Base-by-base conservation (phyloP, 2,329 filamentous ascomycete species). In the Neobulgaria alba region DNA sequence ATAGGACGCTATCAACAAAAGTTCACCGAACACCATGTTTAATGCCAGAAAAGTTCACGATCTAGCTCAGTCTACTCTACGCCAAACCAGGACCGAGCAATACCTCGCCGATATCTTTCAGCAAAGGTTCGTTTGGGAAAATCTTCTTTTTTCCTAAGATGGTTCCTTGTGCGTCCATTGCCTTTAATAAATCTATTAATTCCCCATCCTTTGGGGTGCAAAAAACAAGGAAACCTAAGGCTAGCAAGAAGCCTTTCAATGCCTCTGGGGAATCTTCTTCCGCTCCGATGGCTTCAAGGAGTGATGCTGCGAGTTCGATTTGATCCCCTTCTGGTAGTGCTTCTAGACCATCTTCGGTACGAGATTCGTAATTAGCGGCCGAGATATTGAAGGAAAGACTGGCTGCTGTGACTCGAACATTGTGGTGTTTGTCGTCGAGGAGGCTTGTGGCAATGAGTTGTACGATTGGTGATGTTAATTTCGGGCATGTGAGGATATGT, bases 321-420 rank as follows among this genome's bases (percentile, higher is more conserved):
- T 92, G 82, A 43, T 84, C 79, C 2, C 71, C 74, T 29, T 86
- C 82, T 0, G 77, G 67, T 3, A 95, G 61, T 0, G 64, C 66
- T 34, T 82, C 75, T 4, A 66, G 63, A 1, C 71, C 64, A 10
- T 74, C 69, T 19, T 77, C 71, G 29, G 73, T 67, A 15, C 85
- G 73, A 18, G 74, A 66, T 34, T 75, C 75, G 53, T 82, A 82
- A 54, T 88, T 84, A 2, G 79, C 73, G 0, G 79, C 67, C 0
- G 85, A 74, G 0, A 96, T 63, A 51, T 96, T 95, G 67, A 88
- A 92, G 1, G 89, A 75, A 2, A 96, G 69, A 1, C 82, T 86
- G 0, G 89, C 79, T 0, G 89, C 85, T 1, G 88, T 85, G 3
- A 90, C 83, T 31, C 89, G 78, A 2, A 90, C 74, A 39, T 79